Evolutionary conservation across 495 filamentous ascomycete genomes (phyloP).

Genomic region (Platismatia glauca): DNA sequence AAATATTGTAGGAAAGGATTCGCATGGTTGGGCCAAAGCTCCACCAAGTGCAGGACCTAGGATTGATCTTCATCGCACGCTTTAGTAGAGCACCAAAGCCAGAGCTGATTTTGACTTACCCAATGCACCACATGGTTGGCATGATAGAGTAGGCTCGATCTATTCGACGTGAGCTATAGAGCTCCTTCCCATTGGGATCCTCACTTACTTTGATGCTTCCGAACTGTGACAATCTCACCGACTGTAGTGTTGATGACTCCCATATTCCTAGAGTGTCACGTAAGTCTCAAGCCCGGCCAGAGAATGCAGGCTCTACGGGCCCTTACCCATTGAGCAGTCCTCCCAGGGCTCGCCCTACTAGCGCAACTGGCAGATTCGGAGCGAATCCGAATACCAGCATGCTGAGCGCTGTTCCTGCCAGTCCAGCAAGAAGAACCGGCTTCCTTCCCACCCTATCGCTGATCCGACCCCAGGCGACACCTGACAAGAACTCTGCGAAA

Average conservation of each 20-base stretch:
- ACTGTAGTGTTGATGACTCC: conserved; percentile 94
- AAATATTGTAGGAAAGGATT: conserved; percentile 72
- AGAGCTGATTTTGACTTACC: conserved; percentile 39
- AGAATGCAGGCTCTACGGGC: conserved; percentile 17
- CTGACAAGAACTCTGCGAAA: conserved; percentile 85
- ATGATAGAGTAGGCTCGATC: conserved; percentile 91
- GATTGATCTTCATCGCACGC: conserved; percentile 48
- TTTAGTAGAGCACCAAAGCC: not conserved
- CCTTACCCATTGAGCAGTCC: conserved; percentile 83
- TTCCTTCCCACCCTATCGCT: conserved; percentile 91
- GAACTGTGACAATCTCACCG: conserved; percentile 80
- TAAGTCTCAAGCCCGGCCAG: conserved; percentile 13
- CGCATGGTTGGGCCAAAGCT: conserved; percentile 75
- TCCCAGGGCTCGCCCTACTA: conserved; percentile 80
- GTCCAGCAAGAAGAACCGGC: conserved; percentile 77
- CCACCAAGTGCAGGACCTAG: conserved; percentile 87
- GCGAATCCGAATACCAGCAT: conserved; percentile 93
- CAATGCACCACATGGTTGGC: conserved; percentile 96
- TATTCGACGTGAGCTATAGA: conserved; percentile 25
- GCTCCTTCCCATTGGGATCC: not conserved
- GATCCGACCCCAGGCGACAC: conserved; percentile 84
- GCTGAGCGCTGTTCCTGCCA: conserved; percentile 84
- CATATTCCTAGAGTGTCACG: conserved; percentile 52
- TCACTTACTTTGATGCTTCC: conserved; percentile 75
- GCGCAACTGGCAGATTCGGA: conserved; percentile 68